phyloP scores from a whole-genome alignment of 2,329 filamentous ascomycete species.

The Aspergillus luchuensis region DNA sequence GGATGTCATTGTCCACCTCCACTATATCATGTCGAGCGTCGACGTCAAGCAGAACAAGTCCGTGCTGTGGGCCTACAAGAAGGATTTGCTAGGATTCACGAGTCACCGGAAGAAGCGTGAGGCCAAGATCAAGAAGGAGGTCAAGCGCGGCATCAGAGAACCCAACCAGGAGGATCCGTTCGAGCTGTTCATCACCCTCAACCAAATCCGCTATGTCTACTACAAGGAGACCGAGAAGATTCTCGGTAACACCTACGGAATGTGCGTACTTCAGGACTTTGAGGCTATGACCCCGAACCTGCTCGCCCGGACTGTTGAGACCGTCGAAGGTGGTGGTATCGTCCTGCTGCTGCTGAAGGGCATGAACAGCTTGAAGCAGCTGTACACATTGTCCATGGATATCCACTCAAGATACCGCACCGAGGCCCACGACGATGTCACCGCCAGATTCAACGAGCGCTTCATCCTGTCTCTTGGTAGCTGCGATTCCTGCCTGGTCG shows the following conservation, averaged over 20 bases:
- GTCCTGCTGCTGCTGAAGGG: conserved; percentile 90
- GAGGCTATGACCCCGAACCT: conserved; percentile 97
- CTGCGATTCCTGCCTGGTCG: conserved; percentile 90
- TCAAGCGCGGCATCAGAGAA: conserved; percentile 91
- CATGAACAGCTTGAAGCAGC: conserved; percentile 94
- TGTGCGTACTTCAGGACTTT: conserved; percentile 98
- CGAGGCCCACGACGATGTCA: conserved; percentile 92
- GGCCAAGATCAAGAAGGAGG: conserved; percentile 96
- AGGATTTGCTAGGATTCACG: conserved; percentile 91
- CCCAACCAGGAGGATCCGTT: conserved; percentile 92
- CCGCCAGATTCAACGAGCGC: conserved; percentile 94
- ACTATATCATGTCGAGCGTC: conserved; percentile 88
- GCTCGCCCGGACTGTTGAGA: conserved; percentile 91
- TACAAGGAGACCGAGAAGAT: conserved; percentile 99
- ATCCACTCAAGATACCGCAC: conserved; percentile 95
- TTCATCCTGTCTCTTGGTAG: conserved; percentile 95
- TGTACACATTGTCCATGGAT: conserved; percentile 97
- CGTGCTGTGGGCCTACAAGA: conserved; percentile 98
- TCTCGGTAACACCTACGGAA: conserved; percentile 94
- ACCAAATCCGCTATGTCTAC: conserved; percentile 98
- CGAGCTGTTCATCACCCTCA: conserved; percentile 92
- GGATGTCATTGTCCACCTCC: conserved; percentile 92
- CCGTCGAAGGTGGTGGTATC: conserved; percentile 91
- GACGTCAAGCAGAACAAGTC: conserved; percentile 95
- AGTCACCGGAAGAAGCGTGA: conserved; percentile 98